Evolutionary conservation across 1,284 basidiomycete genomes (phyloP), one percentile per base, ranked within the genome.

Genomic region (Coniophora puteana): DNA sequence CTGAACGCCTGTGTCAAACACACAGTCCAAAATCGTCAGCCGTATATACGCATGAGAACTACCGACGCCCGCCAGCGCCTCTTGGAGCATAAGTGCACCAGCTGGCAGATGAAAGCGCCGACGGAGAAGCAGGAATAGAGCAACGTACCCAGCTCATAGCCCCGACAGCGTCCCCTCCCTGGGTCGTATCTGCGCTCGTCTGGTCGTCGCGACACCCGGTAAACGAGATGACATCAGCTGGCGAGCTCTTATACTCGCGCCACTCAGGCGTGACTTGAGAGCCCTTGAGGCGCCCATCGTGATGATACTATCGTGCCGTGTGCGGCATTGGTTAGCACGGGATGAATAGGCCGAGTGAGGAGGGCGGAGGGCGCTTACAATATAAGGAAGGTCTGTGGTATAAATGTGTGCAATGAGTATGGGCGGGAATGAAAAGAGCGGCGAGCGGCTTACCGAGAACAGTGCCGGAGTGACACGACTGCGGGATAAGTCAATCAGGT

Each of bases 171-270:
- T 69, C 61, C 11, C 72, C 74, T 21, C 64, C 66, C 8, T 65
- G 56, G 36, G 72, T 70, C 3, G 76, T 78, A 49, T 80, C 78
- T 0, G 72, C 72, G 48, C 75, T 85, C 1, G 82, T 90, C 61
- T 91, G 83, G 29, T 75, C 77, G 55, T 93, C 89, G 53, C 83
- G 78, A 60, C 89, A 92, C 5, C 83, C 88, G 17, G 81, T 78
- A 65, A 80, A 87, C 2, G 74, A 76, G 41, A 83, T 78, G 10
- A 77, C 74, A 46, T 80, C 78, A 5, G 72, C 76, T 0, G 54
- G 41, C 2, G 68, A 67, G n/a, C n/a, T 53, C 38, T 69, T 71
- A 46, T 27, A 51, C 51, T 41, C 60, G 55, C 38, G 67, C 60
- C 11, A n/a, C n/a, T 55, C 61, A 20, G 49, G 43, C 22, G 62